Evolutionary conservation across 2,329 filamentous ascomycete genomes (phyloP), one percentile per base, ranked within the genome.

Genomic region (Alternaria brassicicola): DNA sequence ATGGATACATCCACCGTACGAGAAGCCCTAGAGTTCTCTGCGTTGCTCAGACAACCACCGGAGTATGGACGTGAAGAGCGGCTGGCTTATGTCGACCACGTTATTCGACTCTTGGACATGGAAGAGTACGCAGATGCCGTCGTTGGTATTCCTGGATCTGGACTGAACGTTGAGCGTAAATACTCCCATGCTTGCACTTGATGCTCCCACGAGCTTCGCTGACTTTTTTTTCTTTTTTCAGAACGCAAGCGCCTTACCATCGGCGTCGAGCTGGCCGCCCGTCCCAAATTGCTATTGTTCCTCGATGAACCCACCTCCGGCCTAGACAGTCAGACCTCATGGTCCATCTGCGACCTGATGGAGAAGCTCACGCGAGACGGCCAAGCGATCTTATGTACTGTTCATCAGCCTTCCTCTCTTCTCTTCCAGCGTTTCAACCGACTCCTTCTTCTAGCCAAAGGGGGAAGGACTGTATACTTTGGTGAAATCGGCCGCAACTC

Each of bases 341-440:
- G 91, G 91, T 90, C 91, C 54, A 96, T 97, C 70, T 84, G 91
- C 50, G 87, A 89, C 72, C 84, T 97, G 8, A 85, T 97, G 36
- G 88, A 93, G 76, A 96, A 95, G 78, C 84, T 97, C 13, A 90
- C 91, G 61, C 89, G 92, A 72, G 88, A 86, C 59, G 93, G 93
- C 10, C 67, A 71, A 52, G 92, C 93, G 45, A 90, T 97, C 75
- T 86, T 97, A 12, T 96, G 92, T 79, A 97, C 93, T 0, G 96
- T 97, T 59, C 93, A 97, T 76, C 93, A 97, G 77, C 93, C 93
- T 13, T 96, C 92, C 4, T 91, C 92, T 23, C 90, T 93, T 82
- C 84, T 97, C 31, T 96, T 97, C 81, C 89, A 96, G 74, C 87
- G 90, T 52, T 97, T 95, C 72, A 90, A 94, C 68, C 84, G 89